Conservation (phyloP, 1,284 basidiomycete species). For the Ustilago hordei region DNA sequence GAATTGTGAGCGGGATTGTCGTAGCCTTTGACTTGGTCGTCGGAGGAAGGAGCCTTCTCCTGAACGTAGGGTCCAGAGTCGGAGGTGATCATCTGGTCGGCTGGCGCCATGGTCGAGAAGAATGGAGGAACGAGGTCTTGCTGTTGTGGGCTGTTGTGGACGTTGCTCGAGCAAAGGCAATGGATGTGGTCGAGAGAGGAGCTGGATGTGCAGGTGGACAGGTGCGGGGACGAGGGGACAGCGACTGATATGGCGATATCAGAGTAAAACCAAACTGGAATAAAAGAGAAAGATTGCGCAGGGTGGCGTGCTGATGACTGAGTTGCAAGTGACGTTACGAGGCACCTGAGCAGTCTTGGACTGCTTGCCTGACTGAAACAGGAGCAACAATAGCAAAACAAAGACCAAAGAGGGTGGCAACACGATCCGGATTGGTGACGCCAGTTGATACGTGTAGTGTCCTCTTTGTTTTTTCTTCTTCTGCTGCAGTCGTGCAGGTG, state of each 20-base stretch:
- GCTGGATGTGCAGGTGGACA: not conserved
- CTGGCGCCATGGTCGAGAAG: slow-evolving; percentile 13
- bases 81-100: slow-evolving; percentile 19
- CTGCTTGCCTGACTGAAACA: not conserved
- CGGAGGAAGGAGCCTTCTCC: slow-evolving; percentile 28
- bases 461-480: no score
- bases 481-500: no score
- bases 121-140: not conserved
- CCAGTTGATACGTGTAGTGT: not conserved
- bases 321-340: not conserved
- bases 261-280: not conserved
- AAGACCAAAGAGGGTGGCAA: no score
- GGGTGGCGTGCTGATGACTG: not conserved
- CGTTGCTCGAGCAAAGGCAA: not conserved
- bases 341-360: not conserved
- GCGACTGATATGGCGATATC: not conserved
- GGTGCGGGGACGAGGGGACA: not conserved
- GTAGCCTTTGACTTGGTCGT: slow-evolving; percentile 31
- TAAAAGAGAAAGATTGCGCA: not conserved
- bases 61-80: slow-evolving; percentile 17
- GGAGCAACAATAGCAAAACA: no score
- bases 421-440: not conserved
- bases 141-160: not conserved
- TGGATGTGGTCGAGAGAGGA: not conserved
- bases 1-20: slow-evolving; percentile 20